Evolutionary conservation across 2,329 filamentous ascomycete species (phyloP).

Genomic region (Emergomyces pasteurianus): DNA sequence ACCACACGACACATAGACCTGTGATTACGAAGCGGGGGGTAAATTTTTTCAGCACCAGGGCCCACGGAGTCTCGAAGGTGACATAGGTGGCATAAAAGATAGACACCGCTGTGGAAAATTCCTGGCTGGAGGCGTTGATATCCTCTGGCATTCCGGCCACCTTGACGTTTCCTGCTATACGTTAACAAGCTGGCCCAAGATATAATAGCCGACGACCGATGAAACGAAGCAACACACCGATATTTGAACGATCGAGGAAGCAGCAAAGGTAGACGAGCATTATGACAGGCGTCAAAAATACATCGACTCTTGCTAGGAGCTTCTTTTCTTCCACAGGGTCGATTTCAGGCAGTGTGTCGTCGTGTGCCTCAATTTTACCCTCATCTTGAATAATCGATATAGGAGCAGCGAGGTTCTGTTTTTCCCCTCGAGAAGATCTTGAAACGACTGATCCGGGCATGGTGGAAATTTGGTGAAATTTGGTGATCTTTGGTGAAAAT

Average conservation of each 20-base stretch:
- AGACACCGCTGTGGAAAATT: slow-evolving; percentile 38
- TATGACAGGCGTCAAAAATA: slow-evolving; percentile 40
- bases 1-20: slow-evolving; percentile 35
- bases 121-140: slow-evolving; percentile 28
- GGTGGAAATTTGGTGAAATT: neutral
- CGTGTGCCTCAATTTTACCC: neutral
- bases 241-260: slow-evolving; percentile 45
- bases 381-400: neutral
- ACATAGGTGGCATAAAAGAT: slow-evolving; percentile 44
- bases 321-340: slow-evolving; percentile 36
- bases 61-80: slow-evolving; percentile 37
- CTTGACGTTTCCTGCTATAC: slow-evolving; percentile 34
- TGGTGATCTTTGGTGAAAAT: no score
- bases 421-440: neutral
- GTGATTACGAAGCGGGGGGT: slow-evolving; percentile 32
- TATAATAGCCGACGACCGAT: neutral
- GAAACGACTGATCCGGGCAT: neutral
- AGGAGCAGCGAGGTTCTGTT: neutral
- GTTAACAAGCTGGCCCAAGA: neutral
- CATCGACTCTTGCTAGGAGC: slow-evolving; percentile 38
- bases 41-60: slow-evolving; percentile 38
- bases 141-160: slow-evolving; percentile 36
- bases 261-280: slow-evolving; percentile 45
- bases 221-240: slow-evolving; percentile 24
- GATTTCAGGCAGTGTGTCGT: slow-evolving; percentile 16